Base-by-base conservation (phyloP, 495 filamentous ascomycete species). In the Pseudomonodictys pantanalensis region DNA sequence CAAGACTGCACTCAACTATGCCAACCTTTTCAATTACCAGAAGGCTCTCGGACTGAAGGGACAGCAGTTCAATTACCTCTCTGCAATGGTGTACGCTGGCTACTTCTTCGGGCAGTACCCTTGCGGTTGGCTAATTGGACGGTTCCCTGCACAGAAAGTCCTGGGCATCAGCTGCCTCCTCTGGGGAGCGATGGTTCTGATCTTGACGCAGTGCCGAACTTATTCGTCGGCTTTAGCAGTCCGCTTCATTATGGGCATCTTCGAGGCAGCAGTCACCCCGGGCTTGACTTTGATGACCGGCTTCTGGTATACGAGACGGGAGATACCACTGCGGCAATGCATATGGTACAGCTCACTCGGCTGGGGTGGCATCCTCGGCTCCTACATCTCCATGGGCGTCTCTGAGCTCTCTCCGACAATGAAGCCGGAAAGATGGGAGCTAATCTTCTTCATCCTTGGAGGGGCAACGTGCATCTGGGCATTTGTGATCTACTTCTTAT, bases 341-440 rank as follows among this genome's bases (percentile, higher is more conserved):
- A 52, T 52, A 17, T 52, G 49, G 49, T 52, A 38, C 30, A 26
- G 10, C 30, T 52, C 35, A 6, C 29, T 38, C 20, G 45, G 45
- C 45, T 49, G 45, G 45, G 45, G 45, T 25, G 45, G 45, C 24
- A 49, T 49, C 45, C 4, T 49, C 8, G 45, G 45, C 18, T 49
- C 45, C 12, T 49, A 49, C 45, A 49, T 49, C 45, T 49, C 45
- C 20, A 49, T 49, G 45, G 45, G 45, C 18, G 45, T 49, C 9
- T 49, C 45, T 5, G 28, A 49, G 45, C 45, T 49, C 11, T 29
- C 45, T 5, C 20, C 45, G 18, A 29, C 9, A n/a, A 29, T 58
- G 9, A 66, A 33, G n/a, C 63, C 64, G 8, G 57, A 62, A 15
- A 39, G 63, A 26, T 69, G 66, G 66, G 3, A 60, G 28, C 43